phyloP scores from a whole-genome alignment of 805 yeast genomes.

The Suhomyces xylopsoci region DNA sequence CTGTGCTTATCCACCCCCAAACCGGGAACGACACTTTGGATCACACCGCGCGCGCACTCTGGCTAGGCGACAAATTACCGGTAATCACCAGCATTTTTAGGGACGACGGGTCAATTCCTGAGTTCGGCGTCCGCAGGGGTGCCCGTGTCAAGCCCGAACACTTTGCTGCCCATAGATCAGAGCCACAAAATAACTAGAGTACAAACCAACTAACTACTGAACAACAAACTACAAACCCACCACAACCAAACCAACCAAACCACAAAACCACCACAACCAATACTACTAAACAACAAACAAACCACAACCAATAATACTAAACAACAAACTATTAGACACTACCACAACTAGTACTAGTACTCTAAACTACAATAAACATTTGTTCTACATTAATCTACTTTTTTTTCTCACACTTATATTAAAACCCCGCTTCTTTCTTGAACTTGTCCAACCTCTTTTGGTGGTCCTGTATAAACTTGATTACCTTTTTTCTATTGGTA shows the following conservation, averaged over 20 bases:
- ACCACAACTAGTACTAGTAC: too few relatives aligned
- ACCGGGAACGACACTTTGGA: conserved; percentile 28
- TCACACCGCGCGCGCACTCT: conserved; percentile 27
- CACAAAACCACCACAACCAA: too few relatives aligned
- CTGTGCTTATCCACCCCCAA: conserved; percentile 34
- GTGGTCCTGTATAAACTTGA: conserved; percentile 58
- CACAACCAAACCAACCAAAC: too few relatives aligned
- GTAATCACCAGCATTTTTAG: conserved; percentile 14
- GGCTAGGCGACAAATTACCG: conserved; percentile 27
- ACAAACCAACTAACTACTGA: too few relatives aligned
- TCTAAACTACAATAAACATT: not conserved
- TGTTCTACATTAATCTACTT: too few relatives aligned
- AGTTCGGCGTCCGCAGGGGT: conserved; percentile 26
- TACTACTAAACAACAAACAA: too few relatives aligned
- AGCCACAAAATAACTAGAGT: not conserved
- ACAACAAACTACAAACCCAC: too few relatives aligned
- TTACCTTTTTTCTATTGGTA: conserved; percentile 54
- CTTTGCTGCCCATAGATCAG: conserved; percentile 4
- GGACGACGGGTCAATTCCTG: conserved; percentile 16
- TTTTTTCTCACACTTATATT: not conserved
- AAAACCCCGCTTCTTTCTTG: conserved; percentile 24
- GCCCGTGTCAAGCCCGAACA: conserved; percentile 10
- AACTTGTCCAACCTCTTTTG: conserved; percentile 54
- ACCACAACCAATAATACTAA: too few relatives aligned
- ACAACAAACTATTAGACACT: too few relatives aligned